Conservation (phyloP, 805 yeast species). For the Cyberlindnera misumaiensis region DNA sequence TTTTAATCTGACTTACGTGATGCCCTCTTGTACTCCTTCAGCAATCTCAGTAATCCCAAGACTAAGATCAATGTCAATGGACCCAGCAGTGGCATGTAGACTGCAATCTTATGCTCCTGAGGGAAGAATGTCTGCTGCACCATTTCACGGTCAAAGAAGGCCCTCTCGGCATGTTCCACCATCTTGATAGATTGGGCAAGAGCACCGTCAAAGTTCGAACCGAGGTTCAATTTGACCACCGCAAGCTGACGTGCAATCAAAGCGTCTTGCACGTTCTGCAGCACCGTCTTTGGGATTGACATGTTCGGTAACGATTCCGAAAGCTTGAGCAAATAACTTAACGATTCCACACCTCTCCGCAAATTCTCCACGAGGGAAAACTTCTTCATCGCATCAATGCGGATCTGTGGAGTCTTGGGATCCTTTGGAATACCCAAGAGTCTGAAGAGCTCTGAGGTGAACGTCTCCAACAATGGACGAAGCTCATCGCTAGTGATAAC, state of each 20-base stretch:
- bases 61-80: conserved; percentile 66
- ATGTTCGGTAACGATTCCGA: conserved; percentile 67
- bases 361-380: conserved; percentile 52
- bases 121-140: conserved; percentile 94
- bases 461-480: conserved; percentile 53
- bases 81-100: conserved; percentile 83
- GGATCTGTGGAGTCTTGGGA: conserved; percentile 52
- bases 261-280: conserved; percentile 47
- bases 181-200: conserved; percentile 45
- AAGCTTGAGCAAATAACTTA: conserved; percentile 65
- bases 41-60: conserved; percentile 42
- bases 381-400: conserved; percentile 64
- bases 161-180: conserved; percentile 39
- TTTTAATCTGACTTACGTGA: too few species aligned
- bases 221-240: conserved; percentile 20
- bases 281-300: conserved; percentile 74
- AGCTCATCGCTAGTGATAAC: conserved; percentile 39
- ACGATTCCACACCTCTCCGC: conserved; percentile 55
- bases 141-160: conserved; percentile 93
- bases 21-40: conserved; percentile 29
- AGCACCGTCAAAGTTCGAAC: conserved; percentile 40
- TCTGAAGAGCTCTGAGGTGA: conserved; percentile 68
- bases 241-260: conserved; percentile 31
- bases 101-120: conserved; percentile 91
- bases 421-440: conserved; percentile 60